Percentiles rank a stretch among this genome's conserved stretches.
phyloP scores from a whole-genome alignment of 1,284 basidiomycete species.

The Spongispora temasekensis region DNA sequence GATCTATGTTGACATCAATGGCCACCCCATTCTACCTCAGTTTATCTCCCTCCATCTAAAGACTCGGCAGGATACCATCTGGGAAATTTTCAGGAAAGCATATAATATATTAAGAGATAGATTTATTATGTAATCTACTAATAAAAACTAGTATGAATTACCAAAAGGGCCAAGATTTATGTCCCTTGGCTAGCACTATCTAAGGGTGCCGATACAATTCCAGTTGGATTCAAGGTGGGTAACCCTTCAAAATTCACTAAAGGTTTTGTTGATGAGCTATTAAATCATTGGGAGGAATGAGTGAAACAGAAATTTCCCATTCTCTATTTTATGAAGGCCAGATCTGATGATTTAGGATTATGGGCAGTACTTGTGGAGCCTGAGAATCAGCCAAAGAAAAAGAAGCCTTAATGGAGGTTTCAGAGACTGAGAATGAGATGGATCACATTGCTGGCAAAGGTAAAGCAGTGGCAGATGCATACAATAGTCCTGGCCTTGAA shows the following conservation, averaged over 20 bases:
- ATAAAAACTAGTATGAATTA: background rate
- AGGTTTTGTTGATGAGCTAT: background rate
- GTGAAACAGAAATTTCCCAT: background rate
- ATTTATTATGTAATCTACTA: background rate
- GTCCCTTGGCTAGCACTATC: background rate
- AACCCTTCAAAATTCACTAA: background rate
- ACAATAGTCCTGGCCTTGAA: background rate
- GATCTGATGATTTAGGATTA: background rate
- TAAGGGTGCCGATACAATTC: background rate
- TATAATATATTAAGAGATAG: background rate
- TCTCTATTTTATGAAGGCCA: background rate
- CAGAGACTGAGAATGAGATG: background rate
- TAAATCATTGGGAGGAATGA: background rate
- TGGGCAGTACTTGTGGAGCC: background rate
- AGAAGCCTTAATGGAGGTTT: background rate
- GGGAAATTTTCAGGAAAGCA: slow-evolving; percentile 1
- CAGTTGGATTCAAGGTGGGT: background rate
- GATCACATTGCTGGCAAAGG: background rate
- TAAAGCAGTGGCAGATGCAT: background rate
- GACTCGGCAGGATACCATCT: background rate
- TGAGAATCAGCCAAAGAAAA: background rate
- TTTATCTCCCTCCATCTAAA: background rate
- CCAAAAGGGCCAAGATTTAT: background rate
- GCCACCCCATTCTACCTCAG: background rate
- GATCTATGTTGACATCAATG: background rate